Percentiles rank a stretch among this genome's conserved stretches.
phyloP scores from a whole-genome alignment of 2,329 filamentous ascomycete genomes.

The Bretziella fagacearum region DNA sequence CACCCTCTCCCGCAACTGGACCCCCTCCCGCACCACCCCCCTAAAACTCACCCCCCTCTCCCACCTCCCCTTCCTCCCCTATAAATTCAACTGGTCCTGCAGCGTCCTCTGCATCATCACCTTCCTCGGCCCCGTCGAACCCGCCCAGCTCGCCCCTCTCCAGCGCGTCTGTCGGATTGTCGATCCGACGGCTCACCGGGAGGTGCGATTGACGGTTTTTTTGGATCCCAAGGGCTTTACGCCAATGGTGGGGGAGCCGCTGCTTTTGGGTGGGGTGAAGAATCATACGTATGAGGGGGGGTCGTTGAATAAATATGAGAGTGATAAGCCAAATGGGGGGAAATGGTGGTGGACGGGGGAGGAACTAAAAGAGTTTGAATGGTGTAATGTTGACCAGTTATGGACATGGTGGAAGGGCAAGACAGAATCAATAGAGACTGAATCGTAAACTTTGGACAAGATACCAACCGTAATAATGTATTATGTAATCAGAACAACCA shows the following conservation, averaged over 20 bases:
- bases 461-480: too few relatives aligned
- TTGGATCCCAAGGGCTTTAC: conserved; percentile 33
- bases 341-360: conserved; percentile 34
- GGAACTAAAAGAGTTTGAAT: conserved; percentile 26
- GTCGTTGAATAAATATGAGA: conserved; percentile 29
- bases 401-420: too few relatives aligned
- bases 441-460: too few relatives aligned
- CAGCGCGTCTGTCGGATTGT: conserved; percentile 35
- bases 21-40: conserved; percentile 25
- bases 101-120: conserved; percentile 36
- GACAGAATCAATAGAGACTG: too few relatives aligned
- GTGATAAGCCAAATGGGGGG: conserved; percentile 23
- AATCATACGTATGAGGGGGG: conserved; percentile 38
- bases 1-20: conserved; percentile 26
- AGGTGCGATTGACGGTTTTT: conserved; percentile 37
- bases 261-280: conserved; percentile 38
- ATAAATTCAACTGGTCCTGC: conserved; percentile 40
- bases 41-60: conserved; percentile 35
- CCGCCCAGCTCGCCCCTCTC: conserved; percentile 31
- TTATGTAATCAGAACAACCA: too few relatives aligned
- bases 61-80: conserved; percentile 34
- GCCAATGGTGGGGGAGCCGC: conserved; percentile 31
- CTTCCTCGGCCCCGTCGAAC: conserved; percentile 30
- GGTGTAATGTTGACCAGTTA: too few relatives aligned
- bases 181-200: conserved; percentile 35